These are phyloP conservation scores for Plasmodium yoelii DNA, from an alignment of 169 alveolate species.

Conservation along the genomic window DNA sequence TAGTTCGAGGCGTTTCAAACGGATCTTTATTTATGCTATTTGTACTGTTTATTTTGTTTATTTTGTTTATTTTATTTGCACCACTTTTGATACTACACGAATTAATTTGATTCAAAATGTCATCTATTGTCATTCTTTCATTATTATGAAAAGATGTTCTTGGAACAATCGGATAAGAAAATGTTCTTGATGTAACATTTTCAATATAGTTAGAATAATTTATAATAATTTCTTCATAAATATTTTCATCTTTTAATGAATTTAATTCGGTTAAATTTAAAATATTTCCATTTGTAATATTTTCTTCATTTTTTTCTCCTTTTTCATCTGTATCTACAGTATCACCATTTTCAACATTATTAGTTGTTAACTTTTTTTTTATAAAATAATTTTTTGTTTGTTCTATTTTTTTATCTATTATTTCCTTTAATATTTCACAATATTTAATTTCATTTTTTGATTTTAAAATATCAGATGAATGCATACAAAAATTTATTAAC, in stretches of 20 bases:
- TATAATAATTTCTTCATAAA: conserved; percentile 52
- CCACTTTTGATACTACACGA: neutral
- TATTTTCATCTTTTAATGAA: conserved; percentile 33
- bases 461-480: conserved; percentile 46
- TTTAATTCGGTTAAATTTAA: conserved; percentile 22
- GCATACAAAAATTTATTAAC: conserved; percentile 62
- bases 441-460: conserved; percentile 45
- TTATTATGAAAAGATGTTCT: neutral
- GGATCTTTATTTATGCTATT: neutral
- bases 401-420: conserved; percentile 41
- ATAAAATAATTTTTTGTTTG: conserved; percentile 40
- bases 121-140: conserved; percentile 38
- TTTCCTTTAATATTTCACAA: conserved; percentile 47
- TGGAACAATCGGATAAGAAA: conserved; percentile 55
- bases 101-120: conserved; percentile 28
- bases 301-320: neutral
- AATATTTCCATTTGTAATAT: conserved; percentile 9
- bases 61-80: too few relatives aligned
- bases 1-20: too few relatives aligned
- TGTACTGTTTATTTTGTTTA: too few relatives aligned
- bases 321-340: neutral
- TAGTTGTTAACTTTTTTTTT: conserved; percentile 17
- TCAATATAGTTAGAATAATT: conserved; percentile 54
- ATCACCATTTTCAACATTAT: neutral
- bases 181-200: neutral